Conservation (phyloP, 78 protist genomes). For the Dictyostelium capitatum region DNA sequence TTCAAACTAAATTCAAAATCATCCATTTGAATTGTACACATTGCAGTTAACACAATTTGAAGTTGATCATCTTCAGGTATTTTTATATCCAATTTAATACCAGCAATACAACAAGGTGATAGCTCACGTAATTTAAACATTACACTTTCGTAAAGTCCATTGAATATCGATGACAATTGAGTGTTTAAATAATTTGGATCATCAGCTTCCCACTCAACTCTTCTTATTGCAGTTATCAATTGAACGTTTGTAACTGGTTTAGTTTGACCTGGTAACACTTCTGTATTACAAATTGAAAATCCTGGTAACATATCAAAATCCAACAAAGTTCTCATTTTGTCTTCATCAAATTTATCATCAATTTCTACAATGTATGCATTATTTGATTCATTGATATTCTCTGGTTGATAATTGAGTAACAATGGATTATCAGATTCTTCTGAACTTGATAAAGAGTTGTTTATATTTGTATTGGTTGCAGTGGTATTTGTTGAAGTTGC, state of each 20-base stretch:
- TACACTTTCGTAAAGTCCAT: constrained; percentile 65
- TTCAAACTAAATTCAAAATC: not conserved
- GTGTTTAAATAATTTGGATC: constrained; percentile 55
- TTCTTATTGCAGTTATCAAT: constrained; percentile 64
- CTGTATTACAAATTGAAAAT: constrained; percentile 66
- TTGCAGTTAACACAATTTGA: constrained; percentile 76
- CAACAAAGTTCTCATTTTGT: constrained; percentile 71
- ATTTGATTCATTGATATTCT: constrained; percentile 26
- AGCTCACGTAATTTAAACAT: constrained; percentile 78
- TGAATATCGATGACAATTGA: constrained; percentile 64
- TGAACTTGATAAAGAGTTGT: constrained; percentile 35
- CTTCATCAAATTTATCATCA: constrained; percentile 85
- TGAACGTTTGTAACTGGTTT: constrained; percentile 53
- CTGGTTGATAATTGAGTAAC: constrained; percentile 30
- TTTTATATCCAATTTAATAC: constrained; percentile 61
- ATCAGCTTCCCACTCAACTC: constrained; percentile 75
- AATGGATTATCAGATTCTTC: constrained; percentile 47
- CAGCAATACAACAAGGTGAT: constrained; percentile 49
- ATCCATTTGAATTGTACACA: constrained; percentile 47
- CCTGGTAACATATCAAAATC: constrained; percentile 73
- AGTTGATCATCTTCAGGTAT: constrained; percentile 80
- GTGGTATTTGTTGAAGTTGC: not conserved
- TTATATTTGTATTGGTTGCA: not conserved
- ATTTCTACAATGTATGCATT: constrained; percentile 77
- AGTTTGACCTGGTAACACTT: constrained; percentile 53